A percentile compares a stretch with the other conserved stretches of the same genome.
Conservation (phyloP, 805 yeast genomes). For the Vanderwaltozyma yarrowii region DNA sequence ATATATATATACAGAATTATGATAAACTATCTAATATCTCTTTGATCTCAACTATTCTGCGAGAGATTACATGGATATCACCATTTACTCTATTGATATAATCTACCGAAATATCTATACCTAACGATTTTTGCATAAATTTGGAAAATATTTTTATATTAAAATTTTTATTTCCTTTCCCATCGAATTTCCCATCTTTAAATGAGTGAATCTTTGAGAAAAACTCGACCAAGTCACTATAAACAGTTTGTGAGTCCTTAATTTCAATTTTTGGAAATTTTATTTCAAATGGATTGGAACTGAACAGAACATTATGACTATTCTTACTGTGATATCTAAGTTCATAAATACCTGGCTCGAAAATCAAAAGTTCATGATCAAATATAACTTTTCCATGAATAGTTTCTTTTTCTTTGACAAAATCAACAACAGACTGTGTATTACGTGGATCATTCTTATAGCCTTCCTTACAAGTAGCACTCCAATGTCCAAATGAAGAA, state of each 20-base stretch:
- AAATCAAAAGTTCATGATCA: conserved; percentile 15
- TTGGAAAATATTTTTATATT: neutral
- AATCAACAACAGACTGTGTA: neutral
- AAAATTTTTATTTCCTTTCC: neutral
- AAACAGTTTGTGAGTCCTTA: neutral
- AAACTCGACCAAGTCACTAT: neutral
- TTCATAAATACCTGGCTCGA: conserved; percentile 2
- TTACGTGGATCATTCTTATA: conserved; percentile 20
- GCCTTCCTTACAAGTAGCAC: conserved; percentile 31
- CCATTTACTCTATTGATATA: conserved; percentile 1
- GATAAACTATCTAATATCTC: neutral
- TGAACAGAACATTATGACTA: neutral
- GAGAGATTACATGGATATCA: neutral
- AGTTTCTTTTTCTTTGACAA: conserved; percentile 5
- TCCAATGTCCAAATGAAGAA: conserved; percentile 62
- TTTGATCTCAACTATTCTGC: conserved; percentile 1
- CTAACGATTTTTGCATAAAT: neutral
- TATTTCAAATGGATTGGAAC: neutral
- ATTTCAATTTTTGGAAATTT: neutral
- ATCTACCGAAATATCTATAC: neutral
- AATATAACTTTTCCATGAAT: conserved; percentile 42
- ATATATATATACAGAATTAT: neutral
- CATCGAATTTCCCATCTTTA: neutral
- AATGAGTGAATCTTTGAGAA: neutral
- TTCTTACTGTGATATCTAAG: conserved; percentile 1